A percentile compares a stretch with the other conserved stretches of the same genome.
These are phyloP conservation scores for Falciphora oryzae DNA, from an alignment of 2,329 filamentous ascomycete genomes.

Conservation along the genomic window DNA sequence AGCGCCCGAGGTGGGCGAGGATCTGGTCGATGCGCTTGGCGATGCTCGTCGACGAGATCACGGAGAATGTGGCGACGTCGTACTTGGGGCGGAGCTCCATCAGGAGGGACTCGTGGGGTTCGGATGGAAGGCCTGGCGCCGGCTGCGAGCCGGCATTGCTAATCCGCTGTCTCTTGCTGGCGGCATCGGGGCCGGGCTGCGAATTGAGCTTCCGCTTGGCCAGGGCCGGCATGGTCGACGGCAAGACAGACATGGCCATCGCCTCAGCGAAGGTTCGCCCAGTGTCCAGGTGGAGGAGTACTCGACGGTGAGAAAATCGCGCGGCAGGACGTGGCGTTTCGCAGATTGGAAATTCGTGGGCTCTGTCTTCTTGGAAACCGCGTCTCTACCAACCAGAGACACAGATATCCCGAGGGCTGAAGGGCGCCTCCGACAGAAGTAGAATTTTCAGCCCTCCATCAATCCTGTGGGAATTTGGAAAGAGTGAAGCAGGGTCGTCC, in stretches of 20 bases:
- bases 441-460: background rate
- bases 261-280: background rate
- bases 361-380: background rate
- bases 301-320: background rate
- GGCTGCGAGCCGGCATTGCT: slow-evolving; percentile 14
- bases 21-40: slow-evolving; percentile 44
- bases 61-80: slow-evolving; percentile 45
- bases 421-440: background rate
- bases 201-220: slow-evolving; percentile 12
- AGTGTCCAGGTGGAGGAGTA: background rate
- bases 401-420: background rate
- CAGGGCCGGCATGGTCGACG: slow-evolving; percentile 5
- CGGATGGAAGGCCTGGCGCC: slow-evolving; percentile 21
- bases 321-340: background rate
- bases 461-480: background rate
- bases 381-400: background rate
- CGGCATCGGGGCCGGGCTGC: slow-evolving; percentile 1
- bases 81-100: slow-evolving; percentile 39
- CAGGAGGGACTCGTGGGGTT: slow-evolving; percentile 37
- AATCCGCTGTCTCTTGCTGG: slow-evolving; percentile 10
- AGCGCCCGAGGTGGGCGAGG: slow-evolving; percentile 37
- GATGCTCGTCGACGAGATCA: slow-evolving; percentile 57
- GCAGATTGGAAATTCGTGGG: background rate
- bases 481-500: background rate
- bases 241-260: slow-evolving; percentile 8